Conservation (phyloP, 129 eudicot species). For the Artemisia annua region DNA sequence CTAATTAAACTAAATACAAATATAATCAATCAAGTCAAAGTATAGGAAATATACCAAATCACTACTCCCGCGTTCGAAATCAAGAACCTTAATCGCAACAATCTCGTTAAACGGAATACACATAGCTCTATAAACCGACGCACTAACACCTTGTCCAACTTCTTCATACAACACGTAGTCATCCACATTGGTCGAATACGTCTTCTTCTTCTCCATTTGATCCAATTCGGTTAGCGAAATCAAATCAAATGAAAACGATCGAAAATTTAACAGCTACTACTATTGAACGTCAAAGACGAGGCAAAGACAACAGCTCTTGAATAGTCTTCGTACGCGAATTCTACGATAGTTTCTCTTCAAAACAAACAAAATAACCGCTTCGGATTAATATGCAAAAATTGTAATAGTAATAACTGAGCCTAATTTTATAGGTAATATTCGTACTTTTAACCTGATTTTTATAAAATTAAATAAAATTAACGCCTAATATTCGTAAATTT, state of each 20-base stretch:
- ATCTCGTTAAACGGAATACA: constrained; percentile 66
- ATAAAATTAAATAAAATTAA: no score
- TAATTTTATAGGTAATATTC: no score
- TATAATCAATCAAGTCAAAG: no score
- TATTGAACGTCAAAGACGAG: constrained; percentile 41
- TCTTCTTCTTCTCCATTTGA: constrained; percentile 67
- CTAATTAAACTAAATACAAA: no score
- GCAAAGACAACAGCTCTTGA: constrained; percentile 39
- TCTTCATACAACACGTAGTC: constrained; percentile 75
- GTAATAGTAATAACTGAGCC: no score
- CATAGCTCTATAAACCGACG: constrained; percentile 81
- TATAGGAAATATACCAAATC: constrained; percentile 69
- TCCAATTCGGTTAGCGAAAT: constrained; percentile 10
- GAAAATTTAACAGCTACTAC: not conserved
- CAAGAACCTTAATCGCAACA: constrained; percentile 87
- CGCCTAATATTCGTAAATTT: no score
- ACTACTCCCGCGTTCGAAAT: constrained; percentile 77
- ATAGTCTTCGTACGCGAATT: constrained; percentile 33
- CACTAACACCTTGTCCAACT: constrained; percentile 90
- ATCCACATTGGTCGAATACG: constrained; percentile 77
- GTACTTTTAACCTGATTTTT: no score
- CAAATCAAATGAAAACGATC: not conserved
- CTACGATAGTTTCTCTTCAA: constrained; percentile 27
- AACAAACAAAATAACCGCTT: constrained; percentile 8
- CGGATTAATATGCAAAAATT: constrained; percentile 1